These are phyloP conservation scores for Flaveria ramosissima DNA, from an alignment of 129 eudicot genomes.

Conservation along the genomic window DNA sequence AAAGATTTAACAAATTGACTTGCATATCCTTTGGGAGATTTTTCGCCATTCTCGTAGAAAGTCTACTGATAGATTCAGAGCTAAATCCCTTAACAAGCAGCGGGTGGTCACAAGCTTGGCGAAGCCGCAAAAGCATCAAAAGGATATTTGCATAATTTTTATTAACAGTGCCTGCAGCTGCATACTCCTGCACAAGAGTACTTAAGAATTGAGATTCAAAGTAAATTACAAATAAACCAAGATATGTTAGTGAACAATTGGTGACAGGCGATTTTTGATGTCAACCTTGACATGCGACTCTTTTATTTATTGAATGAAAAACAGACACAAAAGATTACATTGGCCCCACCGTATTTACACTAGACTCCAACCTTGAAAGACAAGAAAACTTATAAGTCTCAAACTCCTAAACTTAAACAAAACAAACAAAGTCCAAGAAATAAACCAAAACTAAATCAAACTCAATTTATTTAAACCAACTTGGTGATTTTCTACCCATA, in stretches of 20 bases:
- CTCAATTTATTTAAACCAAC: too few species aligned
- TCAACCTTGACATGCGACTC: too few species aligned
- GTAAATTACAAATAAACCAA: not conserved
- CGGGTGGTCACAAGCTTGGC: slow-evolving; percentile 98
- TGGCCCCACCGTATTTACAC: too few species aligned
- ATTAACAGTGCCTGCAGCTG: slow-evolving; percentile 89
- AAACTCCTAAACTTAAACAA: too few species aligned
- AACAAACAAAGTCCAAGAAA: too few species aligned
- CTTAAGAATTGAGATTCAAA: not conserved
- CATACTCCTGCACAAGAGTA: slow-evolving; percentile 67
- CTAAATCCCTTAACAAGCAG: slow-evolving; percentile 73
- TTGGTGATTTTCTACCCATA: too few species aligned
- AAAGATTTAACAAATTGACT: slow-evolving; percentile 47
- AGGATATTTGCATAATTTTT: slow-evolving; percentile 92
- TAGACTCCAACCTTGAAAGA: too few species aligned
- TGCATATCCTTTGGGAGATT: slow-evolving; percentile 59
- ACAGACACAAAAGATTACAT: too few species aligned
- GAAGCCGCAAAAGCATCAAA: slow-evolving; percentile 96
- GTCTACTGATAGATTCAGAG: slow-evolving; percentile 62
- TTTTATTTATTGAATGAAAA: too few species aligned
- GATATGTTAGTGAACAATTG: not conserved
- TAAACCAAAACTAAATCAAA: too few species aligned
- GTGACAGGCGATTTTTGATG: too few species aligned
- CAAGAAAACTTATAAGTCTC: too few species aligned
- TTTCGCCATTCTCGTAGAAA: slow-evolving; percentile 58